phyloP scores from a whole-genome alignment of 148 eudicot genomes.

The Beta vulgaris region DNA sequence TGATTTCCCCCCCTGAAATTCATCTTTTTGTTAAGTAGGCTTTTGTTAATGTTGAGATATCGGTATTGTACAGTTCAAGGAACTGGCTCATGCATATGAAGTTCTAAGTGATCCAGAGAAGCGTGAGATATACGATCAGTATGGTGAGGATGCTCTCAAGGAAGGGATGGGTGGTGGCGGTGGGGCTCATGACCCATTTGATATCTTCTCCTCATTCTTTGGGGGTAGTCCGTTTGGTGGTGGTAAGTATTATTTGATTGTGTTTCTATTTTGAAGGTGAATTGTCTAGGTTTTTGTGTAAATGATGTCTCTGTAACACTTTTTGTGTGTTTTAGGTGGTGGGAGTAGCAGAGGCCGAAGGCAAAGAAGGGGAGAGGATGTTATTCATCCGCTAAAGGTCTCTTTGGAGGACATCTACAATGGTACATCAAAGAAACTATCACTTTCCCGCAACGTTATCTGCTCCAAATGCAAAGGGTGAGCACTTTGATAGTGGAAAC shows the following conservation, averaged over 20 bases:
- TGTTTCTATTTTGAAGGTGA: background rate
- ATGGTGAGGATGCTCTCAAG: slow-evolving; percentile 76
- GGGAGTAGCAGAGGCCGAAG: slow-evolving; percentile 59
- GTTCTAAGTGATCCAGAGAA: slow-evolving; percentile 65
- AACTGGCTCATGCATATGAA: slow-evolving; percentile 69
- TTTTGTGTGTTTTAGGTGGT: slow-evolving; percentile 26
- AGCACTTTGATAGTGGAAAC: background rate
- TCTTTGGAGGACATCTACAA: slow-evolving; percentile 60
- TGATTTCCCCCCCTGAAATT: too few species aligned
- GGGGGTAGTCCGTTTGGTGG: slow-evolving; percentile 52
- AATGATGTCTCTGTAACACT: background rate
- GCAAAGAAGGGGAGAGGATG: slow-evolving; percentile 72
- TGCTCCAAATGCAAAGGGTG: slow-evolving; percentile 53
- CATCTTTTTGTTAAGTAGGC: background rate
- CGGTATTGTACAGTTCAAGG: slow-evolving; percentile 42
- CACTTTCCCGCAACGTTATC: slow-evolving; percentile 53
- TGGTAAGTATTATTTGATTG: background rate
- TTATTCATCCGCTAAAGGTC: slow-evolving; percentile 61
- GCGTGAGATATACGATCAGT: slow-evolving; percentile 67
- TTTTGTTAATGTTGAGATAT: background rate
- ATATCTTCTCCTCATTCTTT: slow-evolving; percentile 55
- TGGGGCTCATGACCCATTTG: slow-evolving; percentile 54
- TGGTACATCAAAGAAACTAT: slow-evolving; percentile 58
- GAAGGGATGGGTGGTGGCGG: slow-evolving; percentile 76
- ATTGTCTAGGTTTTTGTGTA: background rate